Conservation (phyloP, 257 asterid genomes). For the Euphrasia confusa region DNA sequence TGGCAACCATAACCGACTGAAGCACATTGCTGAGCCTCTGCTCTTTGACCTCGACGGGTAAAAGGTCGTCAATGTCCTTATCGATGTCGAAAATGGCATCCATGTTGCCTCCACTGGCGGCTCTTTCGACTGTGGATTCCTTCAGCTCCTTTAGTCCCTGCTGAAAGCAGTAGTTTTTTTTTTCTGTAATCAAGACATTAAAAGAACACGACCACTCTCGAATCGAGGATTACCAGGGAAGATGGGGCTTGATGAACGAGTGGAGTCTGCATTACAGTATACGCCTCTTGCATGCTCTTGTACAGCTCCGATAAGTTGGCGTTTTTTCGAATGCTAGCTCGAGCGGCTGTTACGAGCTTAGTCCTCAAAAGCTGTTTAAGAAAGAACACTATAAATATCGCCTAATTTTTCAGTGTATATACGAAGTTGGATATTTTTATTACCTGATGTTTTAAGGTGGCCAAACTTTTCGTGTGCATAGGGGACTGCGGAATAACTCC, state of each 20-base stretch:
- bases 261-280: conserved; percentile 87
- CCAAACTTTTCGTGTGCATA: neutral
- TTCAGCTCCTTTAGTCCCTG: conserved; percentile 90
- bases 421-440: no score
- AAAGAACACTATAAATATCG: no score
- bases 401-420: no score
- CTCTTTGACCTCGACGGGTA: conserved; percentile 93
- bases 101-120: conserved; percentile 65
- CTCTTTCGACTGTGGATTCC: conserved; percentile 70
- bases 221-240: conserved; percentile 43
- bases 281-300: conserved; percentile 75
- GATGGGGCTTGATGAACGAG: conserved; percentile 78
- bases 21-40: conserved; percentile 93
- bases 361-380: conserved; percentile 74
- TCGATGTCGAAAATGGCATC: conserved; percentile 80
- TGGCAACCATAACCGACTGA: conserved; percentile 81
- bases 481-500: neutral
- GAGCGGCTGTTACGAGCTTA: conserved; percentile 80
- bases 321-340: conserved; percentile 55
- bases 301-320: conserved; percentile 76
- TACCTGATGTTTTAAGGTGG: neutral
- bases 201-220: neutral
- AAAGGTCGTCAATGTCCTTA: conserved; percentile 84
- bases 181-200: no score
- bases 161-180: neutral